A percentile compares a stretch with the other conserved stretches of the same genome.
phyloP scores from a whole-genome alignment of 345 rosid species.

The Conringia planisiliqua region DNA sequence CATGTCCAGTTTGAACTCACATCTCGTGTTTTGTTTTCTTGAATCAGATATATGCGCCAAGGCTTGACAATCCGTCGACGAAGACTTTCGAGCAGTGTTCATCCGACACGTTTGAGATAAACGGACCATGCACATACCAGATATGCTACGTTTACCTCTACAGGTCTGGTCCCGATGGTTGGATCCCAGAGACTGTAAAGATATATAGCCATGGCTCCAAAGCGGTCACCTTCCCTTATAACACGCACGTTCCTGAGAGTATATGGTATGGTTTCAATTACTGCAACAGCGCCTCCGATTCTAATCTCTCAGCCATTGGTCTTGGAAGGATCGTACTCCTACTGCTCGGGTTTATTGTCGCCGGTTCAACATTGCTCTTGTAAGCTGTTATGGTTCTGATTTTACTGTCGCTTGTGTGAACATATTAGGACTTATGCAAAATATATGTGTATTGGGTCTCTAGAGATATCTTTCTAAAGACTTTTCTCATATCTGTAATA shows the following conservation, averaged over 20 bases:
- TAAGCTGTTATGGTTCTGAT: conserved; percentile 7
- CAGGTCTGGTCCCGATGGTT: conserved; percentile 76
- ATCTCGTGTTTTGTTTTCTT: neutral
- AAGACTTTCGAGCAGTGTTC: conserved; percentile 75
- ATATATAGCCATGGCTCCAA: conserved; percentile 42
- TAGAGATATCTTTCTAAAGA: neutral
- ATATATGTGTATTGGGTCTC: conserved; percentile 27
- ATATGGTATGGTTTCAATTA: conserved; percentile 78
- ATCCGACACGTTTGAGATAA: conserved; percentile 61
- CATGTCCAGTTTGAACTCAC: neutral
- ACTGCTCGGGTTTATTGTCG: conserved; percentile 29
- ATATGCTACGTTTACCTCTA: conserved; percentile 80
- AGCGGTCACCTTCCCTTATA: conserved; percentile 52
- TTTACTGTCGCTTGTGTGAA: conserved; percentile 18
- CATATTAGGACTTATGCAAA: conserved; percentile 23
- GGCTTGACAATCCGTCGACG: conserved; percentile 65
- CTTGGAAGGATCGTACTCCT: conserved; percentile 15
- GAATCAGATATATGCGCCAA: conserved; percentile 69
- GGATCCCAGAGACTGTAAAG: conserved; percentile 67
- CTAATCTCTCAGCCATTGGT: conserved; percentile 30
- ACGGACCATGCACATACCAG: conserved; percentile 72
- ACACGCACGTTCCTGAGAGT: conserved; percentile 52
- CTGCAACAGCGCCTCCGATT: conserved; percentile 49
- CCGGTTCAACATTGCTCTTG: conserved; percentile 9
- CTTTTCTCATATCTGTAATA: conserved; percentile 4